phyloP scores from a whole-genome alignment of 352 stramenopile species.

The Pythium aphanidermatum region DNA sequence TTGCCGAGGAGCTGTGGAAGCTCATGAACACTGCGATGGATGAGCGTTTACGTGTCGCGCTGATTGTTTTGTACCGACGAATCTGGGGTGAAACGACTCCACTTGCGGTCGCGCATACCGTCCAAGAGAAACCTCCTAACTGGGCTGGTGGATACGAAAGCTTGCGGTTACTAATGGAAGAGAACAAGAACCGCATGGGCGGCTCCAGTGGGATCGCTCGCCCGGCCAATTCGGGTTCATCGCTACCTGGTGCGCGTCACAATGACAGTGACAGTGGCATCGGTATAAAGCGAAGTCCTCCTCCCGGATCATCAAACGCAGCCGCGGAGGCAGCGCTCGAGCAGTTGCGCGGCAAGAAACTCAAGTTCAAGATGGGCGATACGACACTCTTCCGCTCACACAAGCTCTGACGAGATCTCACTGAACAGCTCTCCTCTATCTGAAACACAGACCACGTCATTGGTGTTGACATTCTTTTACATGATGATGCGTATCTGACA shows the following conservation, averaged over 20 bases:
- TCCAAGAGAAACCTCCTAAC: conserved; percentile 70
- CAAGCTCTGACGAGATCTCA: conserved; percentile 58
- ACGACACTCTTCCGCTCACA: conserved; percentile 65
- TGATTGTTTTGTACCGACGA: conserved; percentile 73
- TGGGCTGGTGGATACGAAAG: conserved; percentile 81
- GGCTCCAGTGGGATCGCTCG: conserved; percentile 13
- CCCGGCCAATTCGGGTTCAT: neutral
- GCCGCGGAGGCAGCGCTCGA: conserved; percentile 45
- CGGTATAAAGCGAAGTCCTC: conserved; percentile 19
- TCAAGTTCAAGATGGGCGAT: conserved; percentile 83
- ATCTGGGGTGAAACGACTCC: conserved; percentile 81
- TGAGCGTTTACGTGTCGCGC: conserved; percentile 64
- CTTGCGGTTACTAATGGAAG: conserved; percentile 77
- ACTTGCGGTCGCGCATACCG: conserved; percentile 70
- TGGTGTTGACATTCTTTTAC: too few species aligned
- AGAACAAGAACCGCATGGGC: conserved; percentile 62
- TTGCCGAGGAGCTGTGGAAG: conserved; percentile 65
- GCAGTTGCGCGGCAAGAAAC: conserved; percentile 79
- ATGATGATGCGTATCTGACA: too few species aligned
- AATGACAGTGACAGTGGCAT: conserved; percentile 4
- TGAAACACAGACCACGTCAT: too few species aligned
- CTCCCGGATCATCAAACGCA: conserved; percentile 14
- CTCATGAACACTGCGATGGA: conserved; percentile 73
- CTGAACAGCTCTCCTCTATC: too few species aligned
- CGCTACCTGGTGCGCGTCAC: conserved; percentile 17